phyloP scores from a whole-genome alignment of 805 yeast species.

The Tetrapisispora nanseiensis region DNA sequence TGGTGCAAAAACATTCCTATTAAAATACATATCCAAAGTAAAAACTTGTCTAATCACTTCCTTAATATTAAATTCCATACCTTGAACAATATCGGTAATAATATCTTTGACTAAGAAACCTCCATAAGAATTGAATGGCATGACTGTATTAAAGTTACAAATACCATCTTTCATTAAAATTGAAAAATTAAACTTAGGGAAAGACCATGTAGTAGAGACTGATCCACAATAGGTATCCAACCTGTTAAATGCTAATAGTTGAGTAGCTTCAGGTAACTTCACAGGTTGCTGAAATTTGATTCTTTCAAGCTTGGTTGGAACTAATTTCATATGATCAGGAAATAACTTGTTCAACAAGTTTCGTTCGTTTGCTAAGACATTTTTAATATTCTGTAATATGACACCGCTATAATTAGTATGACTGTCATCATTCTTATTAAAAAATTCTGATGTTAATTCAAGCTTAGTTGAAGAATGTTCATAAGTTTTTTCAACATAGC shows the following conservation, averaged over 20 bases:
- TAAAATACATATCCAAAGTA: constrained; percentile 59
- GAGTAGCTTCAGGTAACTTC: constrained; percentile 26
- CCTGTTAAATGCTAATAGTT: constrained; percentile 19
- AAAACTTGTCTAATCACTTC: constrained; percentile 74
- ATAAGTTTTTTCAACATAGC: constrained; percentile 28
- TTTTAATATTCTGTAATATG: constrained; percentile 39
- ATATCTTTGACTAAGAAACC: constrained; percentile 61
- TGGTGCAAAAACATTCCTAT: constrained; percentile 45
- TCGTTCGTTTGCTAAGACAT: constrained; percentile 31
- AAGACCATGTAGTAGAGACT: constrained; percentile 58
- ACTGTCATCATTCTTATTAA: constrained; percentile 24
- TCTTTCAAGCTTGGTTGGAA: constrained; percentile 18
- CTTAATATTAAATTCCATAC: constrained; percentile 73
- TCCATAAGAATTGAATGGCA: constrained; percentile 36
- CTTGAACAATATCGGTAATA: constrained; percentile 56
- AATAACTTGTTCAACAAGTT: constrained; percentile 27
- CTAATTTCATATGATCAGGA: constrained; percentile 29
- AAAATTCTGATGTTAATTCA: constrained; percentile 15
- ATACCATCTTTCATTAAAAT: constrained; percentile 36
- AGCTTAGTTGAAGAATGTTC: constrained; percentile 3
- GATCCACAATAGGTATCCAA: constrained; percentile 35
- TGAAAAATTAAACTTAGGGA: constrained; percentile 51
- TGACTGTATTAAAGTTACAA: constrained; percentile 58
- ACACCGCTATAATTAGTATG: constrained; percentile 34
- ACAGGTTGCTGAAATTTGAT: constrained; percentile 10